These are phyloP conservation scores for Cymbidium sinense DNA, from an alignment of 106 monocot genomes.

Conservation along the genomic window DNA sequence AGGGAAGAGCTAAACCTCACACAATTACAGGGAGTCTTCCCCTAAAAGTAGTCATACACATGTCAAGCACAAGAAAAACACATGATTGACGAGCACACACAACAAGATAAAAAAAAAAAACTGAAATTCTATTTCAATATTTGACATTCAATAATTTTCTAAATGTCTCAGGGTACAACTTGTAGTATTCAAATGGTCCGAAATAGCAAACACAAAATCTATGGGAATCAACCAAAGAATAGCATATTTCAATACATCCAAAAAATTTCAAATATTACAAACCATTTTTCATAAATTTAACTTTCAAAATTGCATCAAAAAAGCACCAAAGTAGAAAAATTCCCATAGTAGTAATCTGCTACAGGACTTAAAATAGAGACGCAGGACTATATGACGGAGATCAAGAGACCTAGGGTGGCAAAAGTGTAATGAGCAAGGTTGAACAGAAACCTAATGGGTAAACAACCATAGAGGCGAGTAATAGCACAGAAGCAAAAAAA, in stretches of 20 bases:
- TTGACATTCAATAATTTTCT: background rate
- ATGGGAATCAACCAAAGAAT: background rate
- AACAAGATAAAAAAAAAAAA: no score
- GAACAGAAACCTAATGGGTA: no score
- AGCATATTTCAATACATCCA: background rate
- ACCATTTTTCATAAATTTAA: background rate
- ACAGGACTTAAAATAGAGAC: background rate
- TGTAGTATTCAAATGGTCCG: background rate
- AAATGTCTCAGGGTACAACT: background rate
- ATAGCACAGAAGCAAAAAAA: no score
- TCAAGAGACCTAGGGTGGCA: no score
- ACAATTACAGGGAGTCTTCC: no score
- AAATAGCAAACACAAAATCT: background rate
- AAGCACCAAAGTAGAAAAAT: background rate
- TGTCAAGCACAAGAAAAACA: no score
- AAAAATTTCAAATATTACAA: background rate
- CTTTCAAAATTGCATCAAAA: background rate
- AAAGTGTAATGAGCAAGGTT: no score
- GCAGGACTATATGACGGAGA: no score
- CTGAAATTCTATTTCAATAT: background rate
- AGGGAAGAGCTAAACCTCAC: no score
- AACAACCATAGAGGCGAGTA: no score
- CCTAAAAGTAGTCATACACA: no score
- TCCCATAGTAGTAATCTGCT: background rate
- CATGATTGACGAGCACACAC: no score